Base-by-base conservation (phyloP, 2,329 filamentous ascomycete genomes). In the Penicillium rolfsii region DNA sequence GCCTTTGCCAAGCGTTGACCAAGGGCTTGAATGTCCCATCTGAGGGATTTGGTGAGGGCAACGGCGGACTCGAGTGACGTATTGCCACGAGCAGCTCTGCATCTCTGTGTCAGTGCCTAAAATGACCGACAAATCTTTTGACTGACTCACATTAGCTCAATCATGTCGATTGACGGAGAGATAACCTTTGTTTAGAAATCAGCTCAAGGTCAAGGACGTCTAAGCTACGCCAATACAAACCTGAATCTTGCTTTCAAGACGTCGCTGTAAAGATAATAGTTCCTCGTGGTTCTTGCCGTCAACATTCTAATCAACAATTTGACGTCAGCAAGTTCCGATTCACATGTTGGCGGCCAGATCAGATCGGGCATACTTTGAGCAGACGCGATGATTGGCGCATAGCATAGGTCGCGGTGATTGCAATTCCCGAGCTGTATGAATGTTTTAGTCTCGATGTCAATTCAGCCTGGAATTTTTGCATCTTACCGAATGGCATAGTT, bases 161-260 rank as follows among this genome's bases (percentile, higher is more conserved):
- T 92, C 82, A 97, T 88, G 73, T 97, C 92, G 71, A 96, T 94
- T 9, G 92, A 91, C 0, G 93, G 93, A 11, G 92, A 93, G 49
- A 97, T 88, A 66, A 97, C 91, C 87, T 91, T 36, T 41, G 8
- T 12, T 48, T 40, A 19, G 16, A 26, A 40, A 45, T 67, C 30
- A 66, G 58, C 28, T n/a, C 38, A 50, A 35, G 54, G 52, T 45
- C n/a, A 38, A 22, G 1, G 38, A 33, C 33, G 41, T 40, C n/a
- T 28, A 35, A 58, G 55, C 62, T 58, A 24, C 53, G 24, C 24
- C 75, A 80, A 64, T 71, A 90, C 89, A 64, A 71, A 90, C 89
- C 77, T 88, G 89, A 70, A 98, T 97, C 76, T 97, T 98, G 75
- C 85, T 88, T 69, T 96, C 87, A 4, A 98, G 83, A 1, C 89